Conservation (phyloP, 495 filamentous ascomycete species). For the Penicillium psychrofluorescens region DNA sequence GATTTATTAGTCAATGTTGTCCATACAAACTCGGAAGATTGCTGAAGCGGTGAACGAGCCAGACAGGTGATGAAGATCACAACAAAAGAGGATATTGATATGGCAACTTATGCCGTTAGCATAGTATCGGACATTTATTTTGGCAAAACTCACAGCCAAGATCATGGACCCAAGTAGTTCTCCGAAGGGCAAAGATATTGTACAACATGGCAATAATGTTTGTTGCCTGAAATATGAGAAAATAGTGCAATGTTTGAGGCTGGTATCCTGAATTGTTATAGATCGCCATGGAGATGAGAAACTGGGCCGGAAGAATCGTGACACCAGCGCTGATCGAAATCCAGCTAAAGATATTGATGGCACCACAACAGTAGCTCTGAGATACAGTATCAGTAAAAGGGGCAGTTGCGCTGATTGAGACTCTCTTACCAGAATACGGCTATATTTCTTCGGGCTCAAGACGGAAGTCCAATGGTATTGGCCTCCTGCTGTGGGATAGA, state of each 20-base stretch:
- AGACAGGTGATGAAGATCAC: slow-evolving; percentile 14
- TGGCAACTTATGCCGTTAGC: background rate
- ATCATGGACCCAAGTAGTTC: slow-evolving; percentile 15
- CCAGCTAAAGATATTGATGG: slow-evolving; percentile 11
- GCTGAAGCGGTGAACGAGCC: slow-evolving; percentile 8
- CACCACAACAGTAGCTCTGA: slow-evolving; percentile 12
- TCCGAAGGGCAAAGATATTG: slow-evolving; percentile 10
- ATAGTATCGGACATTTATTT: background rate
- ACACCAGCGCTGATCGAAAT: slow-evolving; percentile 9
- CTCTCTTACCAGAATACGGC: slow-evolving; percentile 3
- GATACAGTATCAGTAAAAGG: no score
- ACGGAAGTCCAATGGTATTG: slow-evolving; percentile 25
- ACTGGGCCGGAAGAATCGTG: slow-evolving; percentile 6
- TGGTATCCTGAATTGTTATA: slow-evolving; percentile 9
- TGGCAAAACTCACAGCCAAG: slow-evolving; percentile 10
- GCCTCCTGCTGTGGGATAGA: slow-evolving; percentile 41
- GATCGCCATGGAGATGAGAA: slow-evolving; percentile 7
- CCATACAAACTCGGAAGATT: slow-evolving; percentile 12
- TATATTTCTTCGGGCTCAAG: slow-evolving; percentile 3
- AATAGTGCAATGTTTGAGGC: slow-evolving; percentile 17
- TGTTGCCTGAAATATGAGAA: slow-evolving; percentile 29
- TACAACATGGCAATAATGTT: slow-evolving; percentile 10
- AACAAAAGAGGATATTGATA: slow-evolving; percentile 1
- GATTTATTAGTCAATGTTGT: slow-evolving; percentile 14
- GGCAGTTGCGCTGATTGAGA: no score